Evolutionary conservation across 768 basidiomycete species (phyloP).

Genomic region (Leucogyrophana mollusca): DNA sequence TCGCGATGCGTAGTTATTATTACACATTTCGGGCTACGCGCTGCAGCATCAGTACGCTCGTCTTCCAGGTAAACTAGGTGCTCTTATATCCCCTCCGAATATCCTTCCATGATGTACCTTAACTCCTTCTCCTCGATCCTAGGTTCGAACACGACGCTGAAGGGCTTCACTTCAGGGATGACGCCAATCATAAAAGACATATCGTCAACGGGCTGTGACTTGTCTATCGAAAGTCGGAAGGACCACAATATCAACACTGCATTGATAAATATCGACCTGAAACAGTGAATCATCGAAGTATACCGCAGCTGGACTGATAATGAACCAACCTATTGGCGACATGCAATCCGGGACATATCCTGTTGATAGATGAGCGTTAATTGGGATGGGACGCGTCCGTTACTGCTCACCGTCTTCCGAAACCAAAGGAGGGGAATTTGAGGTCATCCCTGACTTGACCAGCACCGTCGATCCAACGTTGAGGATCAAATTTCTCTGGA

Average conservation of each 20-base stretch:
- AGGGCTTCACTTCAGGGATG: conserved; percentile 35
- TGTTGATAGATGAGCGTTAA: conserved; percentile 13
- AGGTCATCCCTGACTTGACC: conserved; percentile 41
- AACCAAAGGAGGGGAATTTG: conserved; percentile 50
- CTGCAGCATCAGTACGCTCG: not conserved
- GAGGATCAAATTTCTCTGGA: conserved; percentile 34
- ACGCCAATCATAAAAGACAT: conserved; percentile 44
- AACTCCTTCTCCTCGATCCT: conserved; percentile 20
- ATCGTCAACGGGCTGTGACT: conserved; percentile 50
- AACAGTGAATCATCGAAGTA: no score
- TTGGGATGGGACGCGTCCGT: not conserved
- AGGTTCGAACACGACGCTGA: conserved; percentile 52
- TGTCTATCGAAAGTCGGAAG: conserved; percentile 49
- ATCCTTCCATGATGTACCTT: conserved; percentile 4
- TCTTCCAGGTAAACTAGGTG: not conserved
- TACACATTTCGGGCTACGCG: no score
- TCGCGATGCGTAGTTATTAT: no score
- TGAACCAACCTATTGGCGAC: conserved; percentile 39
- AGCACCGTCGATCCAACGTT: conserved; percentile 24
- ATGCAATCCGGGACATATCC: conserved; percentile 62
- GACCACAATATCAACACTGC: conserved; percentile 61
- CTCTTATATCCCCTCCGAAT: not conserved
- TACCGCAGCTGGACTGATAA: not conserved
- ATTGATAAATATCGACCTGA: conserved; percentile 59
- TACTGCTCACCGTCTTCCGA: conserved; percentile 36